Percentiles rank a stretch among this genome's conserved stretches.
Evolutionary conservation across 352 stramenopile genomes (phyloP).

Genomic region (Aphanomyces stellatus): DNA sequence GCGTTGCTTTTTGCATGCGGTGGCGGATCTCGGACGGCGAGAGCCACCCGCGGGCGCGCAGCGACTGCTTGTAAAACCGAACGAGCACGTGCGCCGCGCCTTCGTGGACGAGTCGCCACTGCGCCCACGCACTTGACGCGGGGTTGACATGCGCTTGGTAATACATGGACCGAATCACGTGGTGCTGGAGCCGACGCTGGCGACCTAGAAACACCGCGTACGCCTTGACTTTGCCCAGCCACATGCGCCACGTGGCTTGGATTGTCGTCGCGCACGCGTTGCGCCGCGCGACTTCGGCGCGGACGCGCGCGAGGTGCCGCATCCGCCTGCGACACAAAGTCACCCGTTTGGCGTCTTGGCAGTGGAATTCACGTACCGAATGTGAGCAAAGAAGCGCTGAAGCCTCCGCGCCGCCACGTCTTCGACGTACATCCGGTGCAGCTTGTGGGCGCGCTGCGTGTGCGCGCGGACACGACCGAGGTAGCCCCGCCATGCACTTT

Average conservation of each 20-base stretch:
- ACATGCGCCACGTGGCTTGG: slow-evolving; percentile 75
- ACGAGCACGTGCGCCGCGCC: slow-evolving; percentile 45
- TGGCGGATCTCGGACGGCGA: slow-evolving; percentile 39
- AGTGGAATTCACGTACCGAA: too few relatives aligned
- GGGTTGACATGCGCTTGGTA: not conserved
- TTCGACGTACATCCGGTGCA: slow-evolving; percentile 30
- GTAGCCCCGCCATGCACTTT: slow-evolving; percentile 42
- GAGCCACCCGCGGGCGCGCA: slow-evolving; percentile 47
- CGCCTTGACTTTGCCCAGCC: slow-evolving; percentile 43
- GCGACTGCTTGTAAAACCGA: slow-evolving; percentile 34
- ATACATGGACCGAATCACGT: slow-evolving; percentile 28
- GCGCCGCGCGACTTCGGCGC: slow-evolving; percentile 30
- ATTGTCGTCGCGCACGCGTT: slow-evolving; percentile 39
- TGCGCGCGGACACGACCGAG: slow-evolving; percentile 30
- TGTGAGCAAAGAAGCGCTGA: slow-evolving; percentile 71
- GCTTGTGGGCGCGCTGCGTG: slow-evolving; percentile 22
- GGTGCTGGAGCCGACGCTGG: slow-evolving; percentile 30
- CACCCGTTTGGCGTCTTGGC: too few relatives aligned
- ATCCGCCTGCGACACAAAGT: not conserved
- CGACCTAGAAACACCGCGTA: slow-evolving; percentile 32
- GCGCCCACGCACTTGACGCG: slow-evolving; percentile 20
- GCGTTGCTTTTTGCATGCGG: slow-evolving; percentile 32
- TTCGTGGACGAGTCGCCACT: slow-evolving; percentile 34
- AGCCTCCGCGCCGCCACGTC: slow-evolving; percentile 37
- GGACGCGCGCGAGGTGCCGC: slow-evolving; percentile 34